Evolutionary conservation across 2,329 filamentous ascomycete species (phyloP).

Genomic region (Aspergillus pseudoterreus): DNA sequence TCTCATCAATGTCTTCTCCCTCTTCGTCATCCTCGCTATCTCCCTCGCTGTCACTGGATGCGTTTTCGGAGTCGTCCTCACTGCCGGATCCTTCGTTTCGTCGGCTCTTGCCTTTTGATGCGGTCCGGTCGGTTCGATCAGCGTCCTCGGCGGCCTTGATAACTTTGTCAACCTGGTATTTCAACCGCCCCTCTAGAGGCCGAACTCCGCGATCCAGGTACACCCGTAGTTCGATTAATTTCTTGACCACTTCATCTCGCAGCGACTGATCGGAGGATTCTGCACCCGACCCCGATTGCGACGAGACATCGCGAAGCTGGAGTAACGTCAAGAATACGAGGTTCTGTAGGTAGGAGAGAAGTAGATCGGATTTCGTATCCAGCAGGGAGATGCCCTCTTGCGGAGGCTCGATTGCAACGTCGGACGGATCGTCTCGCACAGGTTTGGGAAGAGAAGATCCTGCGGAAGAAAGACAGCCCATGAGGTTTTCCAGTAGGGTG

Average conservation of each 20-base stretch:
- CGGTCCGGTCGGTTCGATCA: conserved; percentile 27
- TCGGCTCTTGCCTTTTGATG: conserved; percentile 27
- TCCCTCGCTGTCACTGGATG: conserved; percentile 22
- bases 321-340: conserved; percentile 82
- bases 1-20: conserved; percentile 53
- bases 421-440: conserved; percentile 41
- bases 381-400: conserved; percentile 88
- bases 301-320: conserved; percentile 62
- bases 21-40: conserved; percentile 36
- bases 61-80: conserved; percentile 22
- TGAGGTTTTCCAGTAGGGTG: conserved; percentile 31
- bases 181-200: conserved; percentile 82
- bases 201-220: conserved; percentile 91
- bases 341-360: conserved; percentile 93
- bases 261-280: conserved; percentile 38
- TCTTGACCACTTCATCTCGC: conserved; percentile 69
- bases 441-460: conserved; percentile 33
- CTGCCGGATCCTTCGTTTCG: conserved; percentile 27
- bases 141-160: conserved; percentile 71
- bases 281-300: conserved; percentile 29
- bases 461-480: conserved; percentile 31
- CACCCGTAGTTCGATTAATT: conserved; percentile 84
- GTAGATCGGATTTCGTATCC: conserved; percentile 94
- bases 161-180: conserved; percentile 95
- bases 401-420: conserved; percentile 70